A percentile compares a stretch with the other conserved stretches of the same genome.
These are phyloP conservation scores for Aspergillus persii DNA, from an alignment of 2,329 filamentous ascomycete species.

Conservation along the genomic window DNA sequence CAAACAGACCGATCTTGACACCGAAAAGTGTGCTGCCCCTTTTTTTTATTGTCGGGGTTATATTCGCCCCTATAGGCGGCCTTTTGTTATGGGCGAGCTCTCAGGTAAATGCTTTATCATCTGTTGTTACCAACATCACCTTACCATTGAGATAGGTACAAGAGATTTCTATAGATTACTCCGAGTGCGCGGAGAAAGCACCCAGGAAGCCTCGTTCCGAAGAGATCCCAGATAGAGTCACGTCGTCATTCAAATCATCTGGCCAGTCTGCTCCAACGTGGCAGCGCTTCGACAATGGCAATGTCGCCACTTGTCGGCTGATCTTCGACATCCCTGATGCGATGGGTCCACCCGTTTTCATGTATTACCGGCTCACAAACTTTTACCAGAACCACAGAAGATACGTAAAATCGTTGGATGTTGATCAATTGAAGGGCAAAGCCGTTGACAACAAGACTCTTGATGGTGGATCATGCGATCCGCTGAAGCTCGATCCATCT, in stretches of 20 bases:
- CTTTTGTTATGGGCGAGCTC: conserved; percentile 81
- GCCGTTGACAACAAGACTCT: conserved; percentile 62
- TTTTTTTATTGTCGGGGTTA: conserved; percentile 85
- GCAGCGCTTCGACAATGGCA: conserved; percentile 27
- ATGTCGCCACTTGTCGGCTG: conserved; percentile 64
- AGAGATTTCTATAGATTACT: conserved; percentile 90
- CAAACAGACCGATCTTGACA: conserved; percentile 78
- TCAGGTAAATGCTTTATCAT: conserved; percentile 54
- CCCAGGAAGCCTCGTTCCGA: conserved; percentile 45
- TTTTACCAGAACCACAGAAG: conserved; percentile 99
- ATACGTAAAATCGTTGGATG: conserved; percentile 87
- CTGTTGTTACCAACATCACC: conserved; percentile 11
- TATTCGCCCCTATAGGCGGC: conserved; percentile 91
- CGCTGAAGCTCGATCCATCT: conserved; percentile 59
- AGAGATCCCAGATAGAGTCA: conserved; percentile 52
- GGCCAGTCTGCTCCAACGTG: conserved; percentile 31
- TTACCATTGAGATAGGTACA: conserved; percentile 62
- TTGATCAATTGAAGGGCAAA: conserved; percentile 76
- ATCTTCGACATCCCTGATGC: conserved; percentile 76
- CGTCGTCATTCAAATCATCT: conserved; percentile 67
- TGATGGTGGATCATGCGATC: conserved; percentile 68
- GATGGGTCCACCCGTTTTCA: conserved; percentile 76
- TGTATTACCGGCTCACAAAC: conserved; percentile 95
- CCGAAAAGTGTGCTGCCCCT: conserved; percentile 90
- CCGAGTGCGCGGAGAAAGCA: conserved; percentile 64